A percentile compares a stretch with the other conserved stretches of the same genome.
Evolutionary conservation across 2,329 filamentous ascomycete genomes (phyloP).

Genomic region (Fusarium nanum): DNA sequence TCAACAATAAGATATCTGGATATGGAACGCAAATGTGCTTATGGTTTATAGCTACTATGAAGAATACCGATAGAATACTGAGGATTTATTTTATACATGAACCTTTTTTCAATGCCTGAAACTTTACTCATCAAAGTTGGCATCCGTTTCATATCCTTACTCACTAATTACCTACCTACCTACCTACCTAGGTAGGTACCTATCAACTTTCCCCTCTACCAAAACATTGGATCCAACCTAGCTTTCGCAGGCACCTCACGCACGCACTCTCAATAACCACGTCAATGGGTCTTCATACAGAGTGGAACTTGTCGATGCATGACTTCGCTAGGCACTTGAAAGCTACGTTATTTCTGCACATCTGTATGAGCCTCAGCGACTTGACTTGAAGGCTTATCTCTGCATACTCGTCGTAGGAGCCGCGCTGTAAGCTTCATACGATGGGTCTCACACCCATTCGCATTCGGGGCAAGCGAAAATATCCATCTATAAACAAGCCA

Average conservation of each 20-base stretch:
- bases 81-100: background rate
- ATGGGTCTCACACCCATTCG: slow-evolving; percentile 64
- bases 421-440: background rate
- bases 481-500: slow-evolving; percentile 28
- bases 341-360: background rate
- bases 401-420: background rate
- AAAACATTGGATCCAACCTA: background rate
- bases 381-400: background rate
- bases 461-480: slow-evolving; percentile 63
- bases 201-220: slow-evolving; percentile 6
- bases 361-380: background rate
- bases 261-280: background rate
- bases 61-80: background rate
- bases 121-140: background rate
- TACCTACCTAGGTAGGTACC: too few species aligned
- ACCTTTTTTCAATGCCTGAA: background rate
- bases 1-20: background rate
- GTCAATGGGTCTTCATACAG: background rate
- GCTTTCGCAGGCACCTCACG: background rate
- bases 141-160: background rate
- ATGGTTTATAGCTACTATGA: background rate
- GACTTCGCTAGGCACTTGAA: background rate
- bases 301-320: background rate
- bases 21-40: background rate
- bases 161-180: too few species aligned